Conservation (phyloP, 192 early-diverging fungal genomes). For the Dispira parvispora region DNA sequence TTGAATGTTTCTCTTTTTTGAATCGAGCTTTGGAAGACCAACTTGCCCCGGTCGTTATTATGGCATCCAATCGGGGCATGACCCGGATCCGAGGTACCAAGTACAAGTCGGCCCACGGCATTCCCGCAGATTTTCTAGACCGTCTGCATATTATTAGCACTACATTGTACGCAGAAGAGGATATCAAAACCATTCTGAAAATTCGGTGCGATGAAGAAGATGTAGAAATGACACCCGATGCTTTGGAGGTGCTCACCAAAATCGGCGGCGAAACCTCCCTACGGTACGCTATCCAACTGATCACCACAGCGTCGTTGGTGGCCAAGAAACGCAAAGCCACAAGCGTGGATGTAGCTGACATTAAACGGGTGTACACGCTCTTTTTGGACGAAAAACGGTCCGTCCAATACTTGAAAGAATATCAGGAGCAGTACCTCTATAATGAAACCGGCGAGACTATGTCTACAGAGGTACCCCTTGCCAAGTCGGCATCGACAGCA, state of each 20-base stretch:
- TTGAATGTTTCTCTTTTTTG: conserved; percentile 98
- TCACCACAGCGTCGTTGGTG: conserved; percentile 84
- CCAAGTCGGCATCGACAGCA: conserved; percentile 2
- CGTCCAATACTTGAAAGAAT: conserved; percentile 88
- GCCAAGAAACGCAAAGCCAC: conserved; percentile 73
- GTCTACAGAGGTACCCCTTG: conserved; percentile 13
- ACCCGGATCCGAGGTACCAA: conserved; percentile 91
- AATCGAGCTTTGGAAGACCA: conserved; percentile 94
- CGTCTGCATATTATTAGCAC: conserved; percentile 92
- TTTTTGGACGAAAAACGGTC: conserved; percentile 96
- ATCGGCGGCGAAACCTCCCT: conserved; percentile 87
- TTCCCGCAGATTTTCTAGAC: conserved; percentile 92
- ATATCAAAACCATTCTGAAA: conserved; percentile 72
- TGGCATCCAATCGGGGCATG: conserved; percentile 98
- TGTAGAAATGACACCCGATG: conserved; percentile 79
- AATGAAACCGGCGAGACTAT: conserved; percentile 31
- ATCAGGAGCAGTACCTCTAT: conserved; percentile 89
- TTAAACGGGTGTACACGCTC: conserved; percentile 82
- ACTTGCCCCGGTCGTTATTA: conserved; percentile 94
- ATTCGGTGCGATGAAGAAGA: conserved; percentile 90
- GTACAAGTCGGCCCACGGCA: conserved; percentile 90
- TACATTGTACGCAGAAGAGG: conserved; percentile 63
- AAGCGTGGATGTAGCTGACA: conserved; percentile 85
- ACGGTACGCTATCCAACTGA: conserved; percentile 90
- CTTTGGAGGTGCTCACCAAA: conserved; percentile 66